Conservation (phyloP, 768 basidiomycete species). For the Tremella yokohamensis region DNA sequence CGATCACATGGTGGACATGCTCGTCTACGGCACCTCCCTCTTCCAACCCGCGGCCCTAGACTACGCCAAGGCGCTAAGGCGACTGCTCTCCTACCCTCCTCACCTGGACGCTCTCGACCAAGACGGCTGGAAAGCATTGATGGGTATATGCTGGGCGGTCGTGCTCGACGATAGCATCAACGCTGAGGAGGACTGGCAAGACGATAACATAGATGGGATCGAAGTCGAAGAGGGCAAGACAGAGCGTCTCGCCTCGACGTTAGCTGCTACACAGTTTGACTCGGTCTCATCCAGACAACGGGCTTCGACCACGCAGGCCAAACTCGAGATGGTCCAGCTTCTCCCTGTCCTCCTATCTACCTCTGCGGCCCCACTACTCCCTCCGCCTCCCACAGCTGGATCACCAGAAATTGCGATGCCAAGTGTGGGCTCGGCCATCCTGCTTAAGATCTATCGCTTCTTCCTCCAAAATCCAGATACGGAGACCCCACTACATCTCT, state of each 20-base stretch:
- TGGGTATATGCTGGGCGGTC: slow-evolving; percentile 72
- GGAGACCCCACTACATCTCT: slow-evolving; percentile 74
- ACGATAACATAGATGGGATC: slow-evolving; percentile 43
- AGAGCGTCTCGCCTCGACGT: background rate
- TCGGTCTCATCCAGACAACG: background rate
- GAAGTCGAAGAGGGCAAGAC: slow-evolving; percentile 21
- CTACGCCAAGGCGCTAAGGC: slow-evolving; percentile 73
- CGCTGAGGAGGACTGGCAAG: slow-evolving; percentile 46
- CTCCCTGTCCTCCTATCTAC: slow-evolving; percentile 53
- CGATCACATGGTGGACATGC: slow-evolving; percentile 62
- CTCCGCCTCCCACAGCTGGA: slow-evolving; percentile 9
- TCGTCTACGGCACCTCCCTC: slow-evolving; percentile 59
- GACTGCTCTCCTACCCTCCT: slow-evolving; percentile 63
- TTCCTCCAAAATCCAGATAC: slow-evolving; percentile 66
- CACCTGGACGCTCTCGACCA: slow-evolving; percentile 74
- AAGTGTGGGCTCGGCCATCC: slow-evolving; percentile 52
- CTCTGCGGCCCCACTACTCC: slow-evolving; percentile 46
- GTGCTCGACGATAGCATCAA: slow-evolving; percentile 61
- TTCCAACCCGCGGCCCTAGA: slow-evolving; percentile 67
- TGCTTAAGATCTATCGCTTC: slow-evolving; percentile 63
- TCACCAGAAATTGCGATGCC: background rate
- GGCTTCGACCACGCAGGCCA: slow-evolving; percentile 54
- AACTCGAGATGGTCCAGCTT: slow-evolving; percentile 65
- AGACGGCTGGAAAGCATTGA: slow-evolving; percentile 64
- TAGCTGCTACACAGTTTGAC: background rate